Percentiles rank a stretch among this genome's conserved stretches.
Evolutionary conservation across 768 basidiomycete genomes (phyloP).

Genomic region (Leccinellum albellum): DNA sequence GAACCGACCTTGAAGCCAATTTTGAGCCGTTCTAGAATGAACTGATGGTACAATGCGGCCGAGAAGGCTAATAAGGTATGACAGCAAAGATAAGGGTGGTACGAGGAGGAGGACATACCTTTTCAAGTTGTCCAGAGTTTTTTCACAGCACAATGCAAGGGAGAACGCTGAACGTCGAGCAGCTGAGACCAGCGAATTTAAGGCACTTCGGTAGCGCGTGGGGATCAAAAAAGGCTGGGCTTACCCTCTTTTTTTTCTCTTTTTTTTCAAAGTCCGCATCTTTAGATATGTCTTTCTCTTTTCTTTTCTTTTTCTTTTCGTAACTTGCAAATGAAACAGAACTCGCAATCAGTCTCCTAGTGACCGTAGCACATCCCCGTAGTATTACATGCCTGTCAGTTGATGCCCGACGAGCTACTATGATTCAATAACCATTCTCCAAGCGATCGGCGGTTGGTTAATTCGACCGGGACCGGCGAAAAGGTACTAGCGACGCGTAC

Average conservation of each 20-base stretch:
- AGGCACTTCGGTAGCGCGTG: constrained; percentile 40
- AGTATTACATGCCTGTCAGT: not conserved
- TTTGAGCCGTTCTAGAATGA: constrained; percentile 73
- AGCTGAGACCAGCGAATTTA: constrained; percentile 36
- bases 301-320: constrained; percentile 29
- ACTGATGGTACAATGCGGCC: constrained; percentile 80
- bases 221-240: constrained; percentile 35
- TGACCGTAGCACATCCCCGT: not conserved
- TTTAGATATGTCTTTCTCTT: constrained; percentile 22
- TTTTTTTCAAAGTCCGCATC: constrained; percentile 34
- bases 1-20: constrained; percentile 62
- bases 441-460: constrained; percentile 7
- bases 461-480: constrained; percentile 13
- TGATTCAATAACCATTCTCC: not conserved
- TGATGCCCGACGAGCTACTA: not conserved
- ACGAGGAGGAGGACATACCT: constrained; percentile 39
- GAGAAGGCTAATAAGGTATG: constrained; percentile 32
- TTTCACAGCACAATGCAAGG: constrained; percentile 31
- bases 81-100: not conserved
- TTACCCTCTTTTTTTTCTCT: constrained; percentile 31
- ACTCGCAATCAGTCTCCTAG: not conserved
- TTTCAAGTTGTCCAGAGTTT: constrained; percentile 30
- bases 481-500: constrained; percentile 8
- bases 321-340: constrained; percentile 13
- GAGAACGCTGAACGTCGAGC: constrained; percentile 31